Evolutionary conservation across 768 basidiomycete genomes (phyloP).

Genomic region (Amanita muscaria): DNA sequence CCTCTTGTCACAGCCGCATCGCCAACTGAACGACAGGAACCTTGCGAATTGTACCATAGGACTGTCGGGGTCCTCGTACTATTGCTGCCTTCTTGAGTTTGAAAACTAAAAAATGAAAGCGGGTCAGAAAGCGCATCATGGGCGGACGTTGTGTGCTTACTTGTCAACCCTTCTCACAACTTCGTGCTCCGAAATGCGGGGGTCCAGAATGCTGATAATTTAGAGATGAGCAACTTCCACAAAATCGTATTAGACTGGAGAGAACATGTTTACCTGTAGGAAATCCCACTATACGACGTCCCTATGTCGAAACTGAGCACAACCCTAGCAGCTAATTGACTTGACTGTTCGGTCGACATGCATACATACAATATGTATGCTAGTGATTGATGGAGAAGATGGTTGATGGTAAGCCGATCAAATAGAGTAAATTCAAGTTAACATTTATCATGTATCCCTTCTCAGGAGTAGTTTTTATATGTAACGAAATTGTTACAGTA

Average conservation of each 20-base stretch:
- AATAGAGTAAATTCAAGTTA: too few species aligned
- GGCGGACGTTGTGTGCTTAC: neutral
- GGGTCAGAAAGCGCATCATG: neutral
- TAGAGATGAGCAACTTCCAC: neutral
- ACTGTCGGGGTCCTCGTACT: constrained; percentile 5
- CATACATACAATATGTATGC: too few species aligned
- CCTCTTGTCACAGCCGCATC: constrained; percentile 26
- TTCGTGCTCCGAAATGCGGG: constrained; percentile 10
- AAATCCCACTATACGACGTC: constrained; percentile 34
- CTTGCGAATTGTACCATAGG: constrained; percentile 6
- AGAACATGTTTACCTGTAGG: constrained; percentile 24
- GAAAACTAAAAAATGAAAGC: neutral
- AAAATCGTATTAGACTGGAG: constrained; percentile 5
- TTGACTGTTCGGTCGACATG: constrained; percentile 13
- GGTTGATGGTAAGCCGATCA: too few species aligned
- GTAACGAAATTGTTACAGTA: too few species aligned
- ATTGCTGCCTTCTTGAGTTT: constrained; percentile 5
- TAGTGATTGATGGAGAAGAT: too few species aligned
- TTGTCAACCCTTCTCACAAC: constrained; percentile 4
- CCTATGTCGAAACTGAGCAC: constrained; percentile 35
- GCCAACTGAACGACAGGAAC: constrained; percentile 2
- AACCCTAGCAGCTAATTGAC: constrained; percentile 20
- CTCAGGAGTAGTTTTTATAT: too few species aligned
- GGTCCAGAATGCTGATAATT: constrained; percentile 35
- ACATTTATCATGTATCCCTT: too few species aligned